A percentile compares a stretch with the other conserved stretches of the same genome.
Conservation (phyloP, 148 eudicot genomes). For the Drosera capensis region DNA sequence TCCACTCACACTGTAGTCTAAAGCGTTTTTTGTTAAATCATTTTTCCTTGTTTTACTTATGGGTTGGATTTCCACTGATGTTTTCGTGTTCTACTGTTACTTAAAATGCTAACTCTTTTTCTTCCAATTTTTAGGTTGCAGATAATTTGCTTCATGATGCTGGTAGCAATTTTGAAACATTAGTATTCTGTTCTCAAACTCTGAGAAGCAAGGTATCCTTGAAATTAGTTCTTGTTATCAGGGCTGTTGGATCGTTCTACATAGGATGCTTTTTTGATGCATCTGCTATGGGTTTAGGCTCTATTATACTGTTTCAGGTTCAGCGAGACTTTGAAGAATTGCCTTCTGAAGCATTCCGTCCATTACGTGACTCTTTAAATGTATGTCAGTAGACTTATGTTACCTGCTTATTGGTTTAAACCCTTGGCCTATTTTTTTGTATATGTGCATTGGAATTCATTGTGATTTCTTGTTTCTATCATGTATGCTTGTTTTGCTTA, state of each 20-base stretch:
- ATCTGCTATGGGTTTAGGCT: conserved; percentile 1
- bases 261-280: conserved; percentile 1
- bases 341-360: conserved; percentile 84
- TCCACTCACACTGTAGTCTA: too few relatives aligned
- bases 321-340: conserved; percentile 95
- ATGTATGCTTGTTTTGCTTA: not conserved
- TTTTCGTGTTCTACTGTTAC: too few relatives aligned
- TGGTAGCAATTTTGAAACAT: conserved; percentile 77
- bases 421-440: not conserved
- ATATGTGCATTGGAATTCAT: not conserved
- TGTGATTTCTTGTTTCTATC: not conserved
- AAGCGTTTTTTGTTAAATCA: too few relatives aligned
- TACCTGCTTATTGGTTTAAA: not conserved
- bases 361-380: conserved; percentile 71
- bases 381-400: too few relatives aligned
- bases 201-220: conserved; percentile 80
- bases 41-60: too few relatives aligned
- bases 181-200: conserved; percentile 93
- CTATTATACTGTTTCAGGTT: conserved; percentile 26
- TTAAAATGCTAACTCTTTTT: conserved; percentile 4
- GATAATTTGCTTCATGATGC: conserved; percentile 93
- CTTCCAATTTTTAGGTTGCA: conserved; percentile 53
- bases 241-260: not conserved
- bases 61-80: too few relatives aligned
- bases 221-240: not conserved